These are phyloP conservation scores for Tubosaeta sp. DNA, from an alignment of 768 basidiomycete genomes.

Conservation along the genomic window DNA sequence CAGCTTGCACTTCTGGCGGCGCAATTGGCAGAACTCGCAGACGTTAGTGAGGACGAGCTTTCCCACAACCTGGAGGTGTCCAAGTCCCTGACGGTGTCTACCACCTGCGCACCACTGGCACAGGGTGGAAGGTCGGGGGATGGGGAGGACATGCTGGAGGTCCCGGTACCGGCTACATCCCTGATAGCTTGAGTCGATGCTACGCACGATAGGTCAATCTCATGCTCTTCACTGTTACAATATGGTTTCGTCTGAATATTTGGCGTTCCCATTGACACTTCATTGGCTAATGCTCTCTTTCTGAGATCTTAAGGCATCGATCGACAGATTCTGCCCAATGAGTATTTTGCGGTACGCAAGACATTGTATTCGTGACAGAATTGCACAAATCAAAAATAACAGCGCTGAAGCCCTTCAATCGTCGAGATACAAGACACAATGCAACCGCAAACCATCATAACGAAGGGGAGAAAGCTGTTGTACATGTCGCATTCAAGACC, in stretches of 20 bases:
- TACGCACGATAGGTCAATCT: background rate
- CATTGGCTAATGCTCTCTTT: background rate
- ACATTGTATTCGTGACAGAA: background rate
- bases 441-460: conserved; percentile 14
- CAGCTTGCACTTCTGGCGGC: conserved; percentile 69
- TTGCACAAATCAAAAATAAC: background rate
- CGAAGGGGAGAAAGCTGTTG: conserved; percentile 9
- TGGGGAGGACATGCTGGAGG: conserved; percentile 28
- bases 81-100: conserved; percentile 2
- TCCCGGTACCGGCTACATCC: conserved; percentile 19
- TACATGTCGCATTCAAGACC: conserved; percentile 18
- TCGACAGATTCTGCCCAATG: background rate
- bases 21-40: conserved; percentile 65
- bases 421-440: conserved; percentile 25
- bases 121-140: conserved; percentile 9
- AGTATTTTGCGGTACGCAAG: background rate
- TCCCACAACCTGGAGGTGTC: conserved; percentile 24
- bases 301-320: background rate
- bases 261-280: background rate
- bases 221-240: background rate
- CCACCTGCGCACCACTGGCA: background rate
- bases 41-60: conserved; percentile 32
- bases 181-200: conserved; percentile 9
- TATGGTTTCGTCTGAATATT: background rate
- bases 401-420: conserved; percentile 7